Conservation (phyloP, 2,329 filamentous ascomycete genomes). For the Stagonosporopsis chrysanthemi region DNA sequence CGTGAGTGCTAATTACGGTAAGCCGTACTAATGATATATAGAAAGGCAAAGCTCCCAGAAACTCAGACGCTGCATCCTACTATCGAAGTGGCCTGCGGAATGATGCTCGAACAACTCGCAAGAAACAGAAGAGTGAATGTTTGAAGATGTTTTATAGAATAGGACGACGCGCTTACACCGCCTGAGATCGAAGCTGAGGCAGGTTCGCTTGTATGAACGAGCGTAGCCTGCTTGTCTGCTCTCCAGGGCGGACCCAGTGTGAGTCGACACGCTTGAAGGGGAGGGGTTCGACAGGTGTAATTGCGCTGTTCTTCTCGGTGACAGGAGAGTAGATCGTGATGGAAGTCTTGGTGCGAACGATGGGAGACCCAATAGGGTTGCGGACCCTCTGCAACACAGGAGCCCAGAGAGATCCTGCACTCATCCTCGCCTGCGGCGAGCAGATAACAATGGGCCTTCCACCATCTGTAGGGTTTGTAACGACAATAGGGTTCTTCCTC, state of each 20-base stretch:
- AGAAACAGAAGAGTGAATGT: background rate
- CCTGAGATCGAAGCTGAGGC: conserved; percentile 14
- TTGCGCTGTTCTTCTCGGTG: conserved; percentile 20
- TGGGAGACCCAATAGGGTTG: conserved; percentile 31
- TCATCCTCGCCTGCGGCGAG: conserved; percentile 28
- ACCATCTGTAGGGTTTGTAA: conserved; percentile 28
- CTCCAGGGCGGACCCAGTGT: conserved; percentile 25
- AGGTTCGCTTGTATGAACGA: conserved; percentile 14
- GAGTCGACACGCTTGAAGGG: conserved; percentile 28
- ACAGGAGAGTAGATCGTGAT: conserved; percentile 27
- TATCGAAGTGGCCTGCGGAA: conserved; percentile 4
- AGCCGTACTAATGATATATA: conserved; percentile 17
- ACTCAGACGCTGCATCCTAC: conserved; percentile 17
- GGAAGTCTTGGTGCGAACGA: conserved; percentile 31
- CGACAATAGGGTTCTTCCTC: conserved; percentile 31
- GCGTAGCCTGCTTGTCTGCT: conserved; percentile 27
- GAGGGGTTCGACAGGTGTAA: conserved; percentile 19
- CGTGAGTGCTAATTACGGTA: conserved; percentile 14
- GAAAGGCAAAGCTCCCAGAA: conserved; percentile 2
- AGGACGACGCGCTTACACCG: background rate
- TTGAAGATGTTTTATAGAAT: background rate
- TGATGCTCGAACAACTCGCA: background rate
- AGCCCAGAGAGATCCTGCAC: conserved; percentile 21
- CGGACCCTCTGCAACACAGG: conserved; percentile 31
- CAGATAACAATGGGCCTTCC: conserved; percentile 34